Evolutionary conservation across 768 basidiomycete genomes (phyloP).

Genomic region (Crepidotus variabilis): DNA sequence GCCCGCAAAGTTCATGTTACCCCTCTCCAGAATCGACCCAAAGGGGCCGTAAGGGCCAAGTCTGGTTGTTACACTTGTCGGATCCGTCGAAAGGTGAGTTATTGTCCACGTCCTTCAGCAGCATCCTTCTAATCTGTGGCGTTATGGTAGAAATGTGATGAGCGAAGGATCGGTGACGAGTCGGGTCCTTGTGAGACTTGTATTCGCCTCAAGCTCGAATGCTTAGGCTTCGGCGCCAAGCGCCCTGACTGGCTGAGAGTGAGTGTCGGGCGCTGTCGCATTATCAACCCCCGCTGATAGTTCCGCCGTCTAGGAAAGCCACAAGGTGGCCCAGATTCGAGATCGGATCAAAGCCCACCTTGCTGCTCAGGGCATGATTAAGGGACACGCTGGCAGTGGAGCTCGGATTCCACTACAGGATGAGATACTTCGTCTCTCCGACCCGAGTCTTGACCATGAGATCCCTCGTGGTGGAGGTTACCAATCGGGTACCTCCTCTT

Average conservation of each 20-base stretch:
- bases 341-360: constrained; percentile 80
- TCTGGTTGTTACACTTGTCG: constrained; percentile 88
- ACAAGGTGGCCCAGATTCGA: constrained; percentile 62
- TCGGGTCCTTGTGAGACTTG: constrained; percentile 73
- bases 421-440: constrained; percentile 49
- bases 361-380: constrained; percentile 84
- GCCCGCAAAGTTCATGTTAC: background rate
- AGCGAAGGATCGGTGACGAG: constrained; percentile 45
- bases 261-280: constrained; percentile 22
- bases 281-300: background rate
- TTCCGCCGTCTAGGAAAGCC: constrained; percentile 49
- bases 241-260: constrained; percentile 86
- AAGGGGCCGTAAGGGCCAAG: constrained; percentile 82
- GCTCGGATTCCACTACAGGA: constrained; percentile 54
- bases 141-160: constrained; percentile 75
- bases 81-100: constrained; percentile 74
- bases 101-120: constrained; percentile 3
- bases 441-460: constrained; percentile 26
- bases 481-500: constrained; percentile 24
- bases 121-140: background rate
- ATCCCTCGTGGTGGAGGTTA: constrained; percentile 20
- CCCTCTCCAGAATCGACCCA: constrained; percentile 48
- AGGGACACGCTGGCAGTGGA: constrained; percentile 75
- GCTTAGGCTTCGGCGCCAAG: constrained; percentile 81
- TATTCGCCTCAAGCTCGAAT: constrained; percentile 75